A percentile compares a stretch with the other conserved stretches of the same genome.
Conservation (phyloP, 129 eudicot genomes). For the Gnaphalium uliginosum region DNA sequence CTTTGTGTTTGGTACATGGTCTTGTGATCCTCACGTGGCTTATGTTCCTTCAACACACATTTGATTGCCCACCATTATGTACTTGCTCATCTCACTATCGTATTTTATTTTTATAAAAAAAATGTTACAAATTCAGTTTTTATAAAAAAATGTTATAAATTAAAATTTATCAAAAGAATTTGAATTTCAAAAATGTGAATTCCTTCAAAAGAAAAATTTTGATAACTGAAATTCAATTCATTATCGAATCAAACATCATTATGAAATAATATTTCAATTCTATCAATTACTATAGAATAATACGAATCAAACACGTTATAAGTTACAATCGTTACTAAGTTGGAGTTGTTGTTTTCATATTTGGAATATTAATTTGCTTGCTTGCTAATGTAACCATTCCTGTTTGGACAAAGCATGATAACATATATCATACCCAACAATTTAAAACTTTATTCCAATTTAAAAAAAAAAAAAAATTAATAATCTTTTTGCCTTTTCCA, state of each 20-base stretch:
- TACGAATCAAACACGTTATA: too few relatives aligned
- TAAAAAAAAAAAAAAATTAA: too few relatives aligned
- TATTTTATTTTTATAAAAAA: background rate
- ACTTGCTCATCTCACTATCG: conserved; percentile 11
- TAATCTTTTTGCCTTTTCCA: background rate
- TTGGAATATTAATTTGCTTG: background rate
- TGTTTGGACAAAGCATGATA: background rate
- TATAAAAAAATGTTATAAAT: too few relatives aligned
- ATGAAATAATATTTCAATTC: too few relatives aligned
- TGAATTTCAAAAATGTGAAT: too few relatives aligned
- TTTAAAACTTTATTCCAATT: background rate
- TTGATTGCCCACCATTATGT: conserved; percentile 14
- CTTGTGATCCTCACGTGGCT: conserved; percentile 42
- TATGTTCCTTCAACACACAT: conserved; percentile 17
- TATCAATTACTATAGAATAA: too few relatives aligned
- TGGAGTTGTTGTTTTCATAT: background rate
- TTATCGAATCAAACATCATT: too few relatives aligned
- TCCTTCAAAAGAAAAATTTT: too few relatives aligned
- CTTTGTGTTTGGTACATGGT: conserved; percentile 33
- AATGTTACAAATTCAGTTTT: too few relatives aligned
- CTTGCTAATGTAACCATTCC: background rate
- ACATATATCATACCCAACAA: background rate
- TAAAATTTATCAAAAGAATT: too few relatives aligned
- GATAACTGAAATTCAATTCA: too few relatives aligned
- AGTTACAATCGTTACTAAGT: background rate